Base-by-base conservation (phyloP, 495 filamentous ascomycete genomes). In the Chaetomium cochliodes region DNA sequence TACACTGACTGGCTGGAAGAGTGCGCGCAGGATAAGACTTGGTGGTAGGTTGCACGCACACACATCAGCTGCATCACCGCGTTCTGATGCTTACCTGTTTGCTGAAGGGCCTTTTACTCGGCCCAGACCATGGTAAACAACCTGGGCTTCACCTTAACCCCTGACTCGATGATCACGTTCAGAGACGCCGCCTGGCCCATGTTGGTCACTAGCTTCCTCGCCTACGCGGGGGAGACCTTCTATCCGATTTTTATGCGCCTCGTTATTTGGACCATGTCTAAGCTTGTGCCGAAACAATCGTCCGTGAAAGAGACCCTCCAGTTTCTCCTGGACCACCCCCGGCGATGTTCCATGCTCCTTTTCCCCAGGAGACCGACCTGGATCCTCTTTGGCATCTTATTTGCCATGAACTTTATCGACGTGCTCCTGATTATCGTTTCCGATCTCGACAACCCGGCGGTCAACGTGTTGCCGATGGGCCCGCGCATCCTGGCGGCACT, bases 201-300 rank as follows among this genome's bases (percentile, higher is more conserved):
- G 22, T 72, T 96, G 2, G 70, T 93, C 37, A 82, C 90, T 66
- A 82, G 83, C 1, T 92, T 91, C 65, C 79, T 96, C 41, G 93
- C 96, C 72, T 85, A 96, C 53, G 88, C 92, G 58, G 92, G 92
- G 26, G 96, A 97, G 64, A 97, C 92, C 0, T 92, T 88, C 5
- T 96, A 96, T 68, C 92, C 92, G 1, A 89, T 92, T 70, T 90
- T 93, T 85, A 83, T 97, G 47, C 88, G 92, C 28, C 84, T 93
- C 65, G 81, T 89, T 63, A 93, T 97, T 47, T 96, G 92, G 91
- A 64, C 85, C 5, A 66, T 78, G 16, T 87, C 85, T 2, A 84
- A 84, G 46, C 54, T 86, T 26, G 80, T 81, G 2, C 84, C 85
- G 18, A 70, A 72, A 12, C 82, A 84, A 5, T 87, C 82, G 52